These are phyloP conservation scores for Talaromyces sp. DNA, from an alignment of 2,329 filamentous ascomycete species.

Conservation along the genomic window DNA sequence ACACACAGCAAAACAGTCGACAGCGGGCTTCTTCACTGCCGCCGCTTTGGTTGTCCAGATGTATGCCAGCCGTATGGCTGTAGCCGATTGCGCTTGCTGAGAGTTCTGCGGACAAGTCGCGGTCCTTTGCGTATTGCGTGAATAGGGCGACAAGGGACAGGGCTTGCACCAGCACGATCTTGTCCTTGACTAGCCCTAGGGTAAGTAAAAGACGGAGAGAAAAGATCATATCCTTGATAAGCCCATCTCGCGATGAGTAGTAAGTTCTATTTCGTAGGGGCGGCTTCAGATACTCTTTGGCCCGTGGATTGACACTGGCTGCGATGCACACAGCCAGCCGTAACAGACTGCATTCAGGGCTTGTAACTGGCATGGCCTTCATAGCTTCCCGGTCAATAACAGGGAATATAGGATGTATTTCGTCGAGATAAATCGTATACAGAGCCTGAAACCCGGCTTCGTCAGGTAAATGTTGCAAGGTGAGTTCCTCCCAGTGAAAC, in stretches of 20 bases:
- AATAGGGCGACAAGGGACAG: constrained; percentile 54
- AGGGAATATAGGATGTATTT: constrained; percentile 52
- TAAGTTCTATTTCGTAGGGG: not conserved
- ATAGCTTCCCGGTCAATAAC: constrained; percentile 37
- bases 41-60: constrained; percentile 32
- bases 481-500: not conserved
- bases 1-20: constrained; percentile 52
- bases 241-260: constrained; percentile 11
- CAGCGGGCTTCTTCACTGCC: constrained; percentile 18
- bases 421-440: constrained; percentile 44
- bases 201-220: constrained; percentile 48
- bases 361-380: constrained; percentile 16
- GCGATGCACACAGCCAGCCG: constrained; percentile 53
- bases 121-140: constrained; percentile 51
- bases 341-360: constrained; percentile 33
- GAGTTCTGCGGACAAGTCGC: constrained; percentile 50
- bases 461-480: constrained; percentile 34
- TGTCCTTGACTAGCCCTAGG: constrained; percentile 49
- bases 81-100: constrained; percentile 53
- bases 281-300: constrained; percentile 36
- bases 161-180: constrained; percentile 51
- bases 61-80: constrained; percentile 51
- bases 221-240: constrained; percentile 36
- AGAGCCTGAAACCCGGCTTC: constrained; percentile 43
- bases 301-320: constrained; percentile 46